Evolutionary conservation across 441 rosid genomes (phyloP).

Genomic region (Croton setiger): DNA sequence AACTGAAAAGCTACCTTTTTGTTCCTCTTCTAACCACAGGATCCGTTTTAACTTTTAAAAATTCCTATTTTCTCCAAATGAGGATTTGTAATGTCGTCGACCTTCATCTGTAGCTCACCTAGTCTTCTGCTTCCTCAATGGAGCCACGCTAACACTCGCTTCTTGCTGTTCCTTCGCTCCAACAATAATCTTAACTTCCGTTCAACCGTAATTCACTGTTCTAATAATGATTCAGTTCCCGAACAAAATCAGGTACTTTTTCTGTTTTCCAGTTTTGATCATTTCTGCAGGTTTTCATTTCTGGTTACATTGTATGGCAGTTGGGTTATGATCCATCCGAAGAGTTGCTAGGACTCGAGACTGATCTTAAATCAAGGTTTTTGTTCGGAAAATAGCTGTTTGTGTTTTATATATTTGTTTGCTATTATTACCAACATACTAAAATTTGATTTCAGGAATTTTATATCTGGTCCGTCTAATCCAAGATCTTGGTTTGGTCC

Average conservation of each 20-base stretch:
- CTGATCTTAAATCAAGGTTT: slow-evolving; percentile 58
- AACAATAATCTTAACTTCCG: slow-evolving; percentile 30
- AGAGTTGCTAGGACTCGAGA: slow-evolving; percentile 61
- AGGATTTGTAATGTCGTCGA: slow-evolving; percentile 9
- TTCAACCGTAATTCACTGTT: slow-evolving; percentile 39
- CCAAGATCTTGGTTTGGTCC: slow-evolving; percentile 97
- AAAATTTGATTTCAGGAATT: slow-evolving; percentile 44
- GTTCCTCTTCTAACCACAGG: too few relatives aligned
- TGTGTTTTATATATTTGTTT: background rate
- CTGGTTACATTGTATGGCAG: slow-evolving; percentile 24
- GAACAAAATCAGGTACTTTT: slow-evolving; percentile 40
- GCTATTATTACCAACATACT: background rate
- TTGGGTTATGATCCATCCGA: slow-evolving; percentile 82
- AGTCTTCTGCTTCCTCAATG: slow-evolving; percentile 39
- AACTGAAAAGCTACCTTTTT: too few relatives aligned
- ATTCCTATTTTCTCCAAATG: too few relatives aligned
- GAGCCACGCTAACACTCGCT: slow-evolving; percentile 22
- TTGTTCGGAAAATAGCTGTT: background rate
- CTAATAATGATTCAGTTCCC: slow-evolving; percentile 39
- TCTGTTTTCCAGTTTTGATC: background rate
- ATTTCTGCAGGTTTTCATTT: slow-evolving; percentile 1
- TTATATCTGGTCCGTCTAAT: slow-evolving; percentile 36
- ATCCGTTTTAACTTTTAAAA: too few relatives aligned
- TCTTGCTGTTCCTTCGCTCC: slow-evolving; percentile 23
- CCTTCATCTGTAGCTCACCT: slow-evolving; percentile 24